Evolutionary conservation across 768 basidiomycete genomes (phyloP), one percentile per base, ranked within the genome.

Genomic region (Serendipita indica): DNA sequence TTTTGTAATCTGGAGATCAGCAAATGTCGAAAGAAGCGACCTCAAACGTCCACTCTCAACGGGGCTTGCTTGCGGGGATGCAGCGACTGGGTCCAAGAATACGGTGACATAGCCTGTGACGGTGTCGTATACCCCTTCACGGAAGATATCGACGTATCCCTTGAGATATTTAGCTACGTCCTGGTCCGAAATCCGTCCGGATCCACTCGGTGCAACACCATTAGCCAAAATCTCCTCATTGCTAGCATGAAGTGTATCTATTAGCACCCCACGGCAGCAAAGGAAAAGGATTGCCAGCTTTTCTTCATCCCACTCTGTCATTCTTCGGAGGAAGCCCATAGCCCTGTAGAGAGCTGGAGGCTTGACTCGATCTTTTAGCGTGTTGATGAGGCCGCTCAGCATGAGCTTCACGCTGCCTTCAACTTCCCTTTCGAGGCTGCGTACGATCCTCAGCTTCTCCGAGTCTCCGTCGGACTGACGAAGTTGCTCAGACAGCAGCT

Each of bases 121-220:
- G 69, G 93, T 80, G 69, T 97, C 91, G 71, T 93, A 87, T 20
- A 90, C 86, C 45, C 87, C 84, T 71, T 97, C 93, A 57, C 92
- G 75, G 84, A 93, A 96, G 10, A 82, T 70, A 66, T 94, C 93
- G 63, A 94, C 81, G 69, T 90, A 92, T 67, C 81, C 84, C 65
- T 89, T 84, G 62, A 94, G 73, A 70, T 83, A 91, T 33, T 83
- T 73, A 33, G 84, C 79, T 60, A 74, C 68, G 61, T 72, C 75
- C 63, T 66, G 72, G 59, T 65, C 67, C 62, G 61, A 69, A 64
- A 64, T 67, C 60, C 64, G 69, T 62, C 72, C 70, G 6, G 64
- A 70, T 43, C 78, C 75, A 43, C n/a, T 43, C 7, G 41, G 5
- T n/a, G 18, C 41, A 43, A 25, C 41, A n/a, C 18, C 18, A 43